Base-by-base conservation (phyloP, 1,284 basidiomycete genomes). In the Irpex rosettiformis region DNA sequence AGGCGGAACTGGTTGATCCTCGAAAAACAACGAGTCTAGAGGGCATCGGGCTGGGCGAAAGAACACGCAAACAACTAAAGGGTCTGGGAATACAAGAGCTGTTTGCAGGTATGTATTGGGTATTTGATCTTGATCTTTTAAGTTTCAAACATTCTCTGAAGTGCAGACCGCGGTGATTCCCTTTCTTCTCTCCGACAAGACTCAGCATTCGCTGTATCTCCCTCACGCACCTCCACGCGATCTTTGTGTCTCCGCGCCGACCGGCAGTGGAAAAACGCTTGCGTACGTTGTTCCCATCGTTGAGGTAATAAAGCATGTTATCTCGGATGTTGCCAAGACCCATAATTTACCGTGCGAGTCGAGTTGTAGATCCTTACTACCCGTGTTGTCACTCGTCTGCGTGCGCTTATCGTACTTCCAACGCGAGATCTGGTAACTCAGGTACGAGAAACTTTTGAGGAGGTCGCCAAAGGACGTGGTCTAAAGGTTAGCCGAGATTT, bases 181-280 rank as follows among this genome's bases (percentile, higher is more conserved):
- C 0, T 85, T 92, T 64, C 76, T 97, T 3, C 79, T 94, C 18
- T 65, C 72, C 22, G 69, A 79, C 55, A 63, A 59, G 33, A 66
- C 60, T 8, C 69, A 77, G 59, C 72, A 75, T 51, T 72, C 79
- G 0, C 75, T 97, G 2, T 94, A 94, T 67, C 79, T 84, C 13
- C 88, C 91, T 0, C 88, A 85, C 65, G 72, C 83, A 55, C 81
- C 84, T 25, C 88, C 89, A 24, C 80, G 82, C 43, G 97, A 99
- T 72, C 81, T 96, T 7, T 96, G 96, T 66, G 92, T 97, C n/a
- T 97, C 94, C 4, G 97, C 97, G 1, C 97, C 97, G 0, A 99
- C 96, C 0, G 96, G 96, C 29, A 96, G 93, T 65, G 96, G 96
- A 0, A 99, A 99, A 76, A 99, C 96, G 0, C 80, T 99, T 21